Conservation (phyloP, 176 grass and related monocot genomes). For the Carex myosuroides region DNA sequence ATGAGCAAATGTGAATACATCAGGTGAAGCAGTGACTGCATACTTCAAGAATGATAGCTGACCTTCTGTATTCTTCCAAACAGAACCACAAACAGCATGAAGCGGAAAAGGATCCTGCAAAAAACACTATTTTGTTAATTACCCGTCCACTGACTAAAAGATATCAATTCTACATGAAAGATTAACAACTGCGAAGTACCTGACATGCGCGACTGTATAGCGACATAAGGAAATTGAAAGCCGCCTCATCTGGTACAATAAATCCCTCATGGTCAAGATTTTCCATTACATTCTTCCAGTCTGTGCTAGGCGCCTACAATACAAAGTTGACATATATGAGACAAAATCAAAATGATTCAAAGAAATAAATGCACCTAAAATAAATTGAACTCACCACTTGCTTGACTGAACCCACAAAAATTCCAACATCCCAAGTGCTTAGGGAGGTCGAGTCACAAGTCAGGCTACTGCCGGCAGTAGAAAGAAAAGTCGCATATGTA, state of each 20-base stretch:
- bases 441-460: conserved; percentile 39
- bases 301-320: conserved; percentile 72
- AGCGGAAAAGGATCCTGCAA: conserved; percentile 82
- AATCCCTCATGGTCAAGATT: conserved; percentile 96
- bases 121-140: conserved; percentile 28
- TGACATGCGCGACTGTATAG: conserved; percentile 74
- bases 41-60: conserved; percentile 84
- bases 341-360: conserved; percentile 3
- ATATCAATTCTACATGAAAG: neutral
- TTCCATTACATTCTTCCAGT: conserved; percentile 76
- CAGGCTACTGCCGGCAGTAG: conserved; percentile 49
- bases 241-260: conserved; percentile 66
- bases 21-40: conserved; percentile 49
- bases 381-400: conserved; percentile 64
- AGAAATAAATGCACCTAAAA: conserved; percentile 5
- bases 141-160: conserved; percentile 3
- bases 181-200: conserved; percentile 31
- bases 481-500: conserved; percentile 60
- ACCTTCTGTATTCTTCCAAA: conserved; percentile 94
- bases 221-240: conserved; percentile 74
- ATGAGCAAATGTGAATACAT: conserved; percentile 75
- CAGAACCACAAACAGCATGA: conserved; percentile 71
- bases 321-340: conserved; percentile 20
- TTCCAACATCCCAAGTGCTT: conserved; percentile 68
- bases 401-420: conserved; percentile 79